phyloP scores from a whole-genome alignment of 2,329 filamentous ascomycete species.

The Verruconis gallopava region DNA sequence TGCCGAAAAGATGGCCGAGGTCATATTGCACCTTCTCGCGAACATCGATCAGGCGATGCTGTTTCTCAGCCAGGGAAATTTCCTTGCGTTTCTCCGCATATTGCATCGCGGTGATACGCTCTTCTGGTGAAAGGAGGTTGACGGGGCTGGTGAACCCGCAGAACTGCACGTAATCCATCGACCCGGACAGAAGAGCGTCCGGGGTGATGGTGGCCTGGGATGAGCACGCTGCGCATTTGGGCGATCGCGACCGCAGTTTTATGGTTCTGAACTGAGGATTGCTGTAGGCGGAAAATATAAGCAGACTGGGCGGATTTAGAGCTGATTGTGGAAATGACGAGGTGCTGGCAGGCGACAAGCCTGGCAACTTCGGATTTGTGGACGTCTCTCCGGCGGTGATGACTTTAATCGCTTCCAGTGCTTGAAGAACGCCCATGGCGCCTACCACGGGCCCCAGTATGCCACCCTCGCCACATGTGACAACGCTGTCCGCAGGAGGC shows the following conservation, averaged over 20 bases:
- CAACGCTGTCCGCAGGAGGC: slow-evolving; percentile 68
- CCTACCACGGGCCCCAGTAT: slow-evolving; percentile 89
- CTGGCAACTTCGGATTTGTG: slow-evolving; percentile 4
- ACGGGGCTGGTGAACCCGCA: slow-evolving; percentile 54
- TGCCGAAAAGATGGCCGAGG: slow-evolving; percentile 62
- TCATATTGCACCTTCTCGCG: slow-evolving; percentile 75
- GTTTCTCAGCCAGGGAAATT: slow-evolving; percentile 6
- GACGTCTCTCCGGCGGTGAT: slow-evolving; percentile 34
- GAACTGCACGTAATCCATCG: slow-evolving; percentile 73
- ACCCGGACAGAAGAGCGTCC: slow-evolving; percentile 48
- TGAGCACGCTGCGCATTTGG: slow-evolving; percentile 67
- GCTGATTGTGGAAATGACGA: slow-evolving; percentile 16
- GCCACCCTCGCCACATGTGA: slow-evolving; percentile 84
- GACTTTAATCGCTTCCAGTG: slow-evolving; percentile 78
- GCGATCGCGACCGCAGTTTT: slow-evolving; percentile 54
- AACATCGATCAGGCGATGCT: slow-evolving; percentile 63
- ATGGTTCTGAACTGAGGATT: slow-evolving; percentile 57
- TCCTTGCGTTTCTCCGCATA: slow-evolving; percentile 34
- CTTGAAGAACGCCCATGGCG: slow-evolving; percentile 84
- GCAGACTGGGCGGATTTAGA: slow-evolving; percentile 27
- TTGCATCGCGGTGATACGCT: slow-evolving; percentile 53
- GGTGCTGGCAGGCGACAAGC: slow-evolving; percentile 18
- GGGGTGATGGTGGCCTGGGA: slow-evolving; percentile 47
- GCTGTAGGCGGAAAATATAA: slow-evolving; percentile 44
- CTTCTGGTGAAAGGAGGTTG: slow-evolving; percentile 44